Conservation (phyloP, 2,329 filamentous ascomycete species). For the Phoma sp. region DNA sequence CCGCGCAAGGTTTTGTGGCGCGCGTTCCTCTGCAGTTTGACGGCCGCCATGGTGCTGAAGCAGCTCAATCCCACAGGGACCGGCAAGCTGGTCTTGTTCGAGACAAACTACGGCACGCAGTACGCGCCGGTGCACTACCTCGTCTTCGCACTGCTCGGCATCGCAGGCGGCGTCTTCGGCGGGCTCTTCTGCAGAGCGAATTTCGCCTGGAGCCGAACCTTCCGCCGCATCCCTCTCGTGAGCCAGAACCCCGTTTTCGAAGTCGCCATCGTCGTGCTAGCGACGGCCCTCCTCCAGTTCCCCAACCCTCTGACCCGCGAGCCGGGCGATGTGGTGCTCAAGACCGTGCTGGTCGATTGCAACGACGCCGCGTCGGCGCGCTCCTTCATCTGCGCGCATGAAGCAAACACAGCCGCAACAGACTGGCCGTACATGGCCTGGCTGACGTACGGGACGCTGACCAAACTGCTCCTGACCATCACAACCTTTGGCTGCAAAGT, state of each 20-base stretch:
- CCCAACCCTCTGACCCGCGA: constrained; percentile 63
- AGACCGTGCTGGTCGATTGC: constrained; percentile 64
- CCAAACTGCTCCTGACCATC: constrained; percentile 63
- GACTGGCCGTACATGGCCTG: constrained; percentile 57
- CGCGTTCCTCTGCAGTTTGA: constrained; percentile 64
- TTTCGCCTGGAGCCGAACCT: constrained; percentile 63
- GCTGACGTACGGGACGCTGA: constrained; percentile 60
- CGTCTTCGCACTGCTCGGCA: constrained; percentile 62
- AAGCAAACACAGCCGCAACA: constrained; percentile 39
- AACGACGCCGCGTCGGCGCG: constrained; percentile 36
- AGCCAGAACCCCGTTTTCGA: constrained; percentile 63
- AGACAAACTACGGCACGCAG: constrained; percentile 64
- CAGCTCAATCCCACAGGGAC: constrained; percentile 66
- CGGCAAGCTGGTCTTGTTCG: constrained; percentile 66
- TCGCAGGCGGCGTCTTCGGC: constrained; percentile 65
- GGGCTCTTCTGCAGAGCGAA: constrained; percentile 66
- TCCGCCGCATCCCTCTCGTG: constrained; percentile 60
- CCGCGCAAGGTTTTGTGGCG: constrained; percentile 65
- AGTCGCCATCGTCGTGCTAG: constrained; percentile 60
- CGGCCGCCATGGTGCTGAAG: constrained; percentile 62
- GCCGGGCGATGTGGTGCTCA: constrained; percentile 63
- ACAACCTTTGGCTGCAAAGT: constrained; percentile 67
- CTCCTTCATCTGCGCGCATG: constrained; percentile 61
- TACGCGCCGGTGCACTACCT: constrained; percentile 63
- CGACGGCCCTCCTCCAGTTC: constrained; percentile 62